Percentiles rank a stretch among this genome's conserved stretches.
Evolutionary conservation across 495 filamentous ascomycete genomes (phyloP).

Genomic region (Aspergillus ellipticus): DNA sequence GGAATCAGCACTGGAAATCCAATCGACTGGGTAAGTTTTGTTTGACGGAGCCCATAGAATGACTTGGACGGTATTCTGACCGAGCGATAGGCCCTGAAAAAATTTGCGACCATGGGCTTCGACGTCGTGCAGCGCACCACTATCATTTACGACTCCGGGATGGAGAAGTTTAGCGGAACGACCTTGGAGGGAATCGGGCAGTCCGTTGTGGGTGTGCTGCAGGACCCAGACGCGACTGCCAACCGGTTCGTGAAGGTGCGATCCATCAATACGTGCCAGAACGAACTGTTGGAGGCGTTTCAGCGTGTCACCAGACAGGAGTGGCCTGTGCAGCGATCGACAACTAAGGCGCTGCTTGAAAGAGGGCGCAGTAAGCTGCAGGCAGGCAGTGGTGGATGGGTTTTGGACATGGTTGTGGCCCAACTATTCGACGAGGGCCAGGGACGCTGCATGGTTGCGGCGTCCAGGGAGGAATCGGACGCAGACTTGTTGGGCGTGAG

Average conservation of each 20-base stretch:
- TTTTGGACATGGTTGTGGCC: not conserved
- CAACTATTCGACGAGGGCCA: too few relatives aligned
- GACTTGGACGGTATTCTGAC: too few relatives aligned
- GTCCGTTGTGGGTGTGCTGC: conserved; percentile 28
- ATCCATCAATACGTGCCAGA: conserved; percentile 21
- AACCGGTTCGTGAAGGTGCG: conserved; percentile 28
- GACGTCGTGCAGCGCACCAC: not conserved
- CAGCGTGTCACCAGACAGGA: not conserved
- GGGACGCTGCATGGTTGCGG: too few relatives aligned
- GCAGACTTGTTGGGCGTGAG: not conserved
- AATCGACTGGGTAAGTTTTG: conserved; percentile 10
- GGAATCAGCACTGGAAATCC: conserved; percentile 12
- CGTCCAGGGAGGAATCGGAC: conserved; percentile 2
- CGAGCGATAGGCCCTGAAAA: conserved; percentile 8
- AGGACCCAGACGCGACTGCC: conserved; percentile 25
- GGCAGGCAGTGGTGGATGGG: conserved; percentile 1
- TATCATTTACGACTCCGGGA: conserved; percentile 24
- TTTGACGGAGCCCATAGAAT: too few relatives aligned
- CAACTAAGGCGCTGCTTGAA: not conserved
- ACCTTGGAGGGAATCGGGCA: conserved; percentile 24
- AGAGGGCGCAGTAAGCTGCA: not conserved
- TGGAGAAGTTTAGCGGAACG: conserved; percentile 21
- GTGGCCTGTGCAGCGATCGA: conserved; percentile 2
- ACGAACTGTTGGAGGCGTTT: conserved; percentile 22
- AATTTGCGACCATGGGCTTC: conserved; percentile 10